Percentiles rank a stretch among this genome's conserved stretches.
Conservation (phyloP, 352 stramenopile species). For the Elongisporangium undulatum region DNA sequence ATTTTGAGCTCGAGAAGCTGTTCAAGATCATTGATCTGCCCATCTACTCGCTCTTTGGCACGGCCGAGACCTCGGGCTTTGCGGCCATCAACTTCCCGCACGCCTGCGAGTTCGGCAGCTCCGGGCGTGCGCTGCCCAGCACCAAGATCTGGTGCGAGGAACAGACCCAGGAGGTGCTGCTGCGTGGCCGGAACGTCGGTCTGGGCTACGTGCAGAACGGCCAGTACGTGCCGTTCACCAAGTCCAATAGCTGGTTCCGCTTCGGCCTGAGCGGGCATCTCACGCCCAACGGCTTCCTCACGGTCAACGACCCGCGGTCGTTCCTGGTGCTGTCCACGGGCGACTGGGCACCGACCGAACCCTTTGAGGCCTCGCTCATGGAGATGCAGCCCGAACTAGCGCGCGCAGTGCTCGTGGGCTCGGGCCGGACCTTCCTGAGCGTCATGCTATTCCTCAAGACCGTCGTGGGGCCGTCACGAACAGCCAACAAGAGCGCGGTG, state of each 20-base stretch:
- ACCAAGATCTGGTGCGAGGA: slow-evolving; percentile 67
- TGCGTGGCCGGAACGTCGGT: slow-evolving; percentile 71
- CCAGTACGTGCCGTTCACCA: slow-evolving; percentile 13
- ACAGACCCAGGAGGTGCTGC: slow-evolving; percentile 50
- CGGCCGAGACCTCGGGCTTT: slow-evolving; percentile 63
- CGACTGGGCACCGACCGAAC: slow-evolving; percentile 63
- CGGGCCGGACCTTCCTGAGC: slow-evolving; percentile 65
- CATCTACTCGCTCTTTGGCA: slow-evolving; percentile 77
- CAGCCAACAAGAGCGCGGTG: slow-evolving; percentile 6
- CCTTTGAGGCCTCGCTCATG: slow-evolving; percentile 52
- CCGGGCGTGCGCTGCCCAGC: slow-evolving; percentile 43
- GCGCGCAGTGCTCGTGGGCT: slow-evolving; percentile 62
- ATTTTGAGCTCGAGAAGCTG: slow-evolving; percentile 76
- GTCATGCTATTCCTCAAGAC: slow-evolving; percentile 81
- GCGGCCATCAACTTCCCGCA: slow-evolving; percentile 68
- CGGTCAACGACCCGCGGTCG: slow-evolving; percentile 58
- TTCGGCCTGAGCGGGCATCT: slow-evolving; percentile 57
- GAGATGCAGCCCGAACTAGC: slow-evolving; percentile 51
- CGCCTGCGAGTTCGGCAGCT: slow-evolving; percentile 70
- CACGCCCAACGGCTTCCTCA: slow-evolving; percentile 68
- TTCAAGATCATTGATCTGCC: slow-evolving; percentile 83
- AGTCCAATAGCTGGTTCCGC: slow-evolving; percentile 43
- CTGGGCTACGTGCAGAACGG: slow-evolving; percentile 48
- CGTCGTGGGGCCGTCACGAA: slow-evolving; percentile 7
- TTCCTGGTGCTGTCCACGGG: slow-evolving; percentile 74